Evolutionary conservation across 805 yeast genomes (phyloP).

Genomic region (Debaryomyces maramus): DNA sequence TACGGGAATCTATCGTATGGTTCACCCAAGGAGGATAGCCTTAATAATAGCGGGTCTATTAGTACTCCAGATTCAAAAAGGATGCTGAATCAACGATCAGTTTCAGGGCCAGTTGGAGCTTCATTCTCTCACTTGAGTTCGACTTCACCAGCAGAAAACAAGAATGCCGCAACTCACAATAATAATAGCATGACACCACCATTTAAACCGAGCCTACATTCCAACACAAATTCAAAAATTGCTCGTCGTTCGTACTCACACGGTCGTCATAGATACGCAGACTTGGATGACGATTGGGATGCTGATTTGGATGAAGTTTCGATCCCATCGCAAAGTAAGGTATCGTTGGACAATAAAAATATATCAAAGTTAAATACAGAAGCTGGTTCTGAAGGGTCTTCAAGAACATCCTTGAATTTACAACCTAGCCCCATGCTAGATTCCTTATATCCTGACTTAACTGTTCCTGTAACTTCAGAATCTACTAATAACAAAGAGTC

Average conservation of each 20-base stretch:
- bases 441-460: conserved; percentile 38
- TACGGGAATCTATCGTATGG: conserved; percentile 39
- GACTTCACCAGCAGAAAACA: conserved; percentile 5
- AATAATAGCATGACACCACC: conserved; percentile 5
- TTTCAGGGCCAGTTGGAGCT: conserved; percentile 17
- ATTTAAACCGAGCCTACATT: conserved; percentile 4
- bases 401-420: conserved; percentile 21
- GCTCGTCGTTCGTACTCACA: conserved; percentile 15
- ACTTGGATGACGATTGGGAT: conserved; percentile 92
- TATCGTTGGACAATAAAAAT: conserved; percentile 15
- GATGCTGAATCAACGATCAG: conserved; percentile 16
- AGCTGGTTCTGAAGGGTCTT: conserved; percentile 22
- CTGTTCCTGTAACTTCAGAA: conserved; percentile 18
- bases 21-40: not conserved
- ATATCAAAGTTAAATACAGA: conserved; percentile 28
- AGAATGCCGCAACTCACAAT: not conserved
- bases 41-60: conserved; percentile 14
- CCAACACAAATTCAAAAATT: conserved; percentile 8
- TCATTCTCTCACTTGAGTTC: conserved; percentile 12
- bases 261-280: conserved; percentile 49
- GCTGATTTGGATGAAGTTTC: conserved; percentile 54
- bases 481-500: conserved; percentile 25
- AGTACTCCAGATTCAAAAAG: conserved; percentile 8
- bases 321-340: conserved; percentile 6
- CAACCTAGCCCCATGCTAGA: conserved; percentile 34